phyloP scores from a whole-genome alignment of 2,329 filamentous ascomycete species.

The Tolypocladium tropicale region DNA sequence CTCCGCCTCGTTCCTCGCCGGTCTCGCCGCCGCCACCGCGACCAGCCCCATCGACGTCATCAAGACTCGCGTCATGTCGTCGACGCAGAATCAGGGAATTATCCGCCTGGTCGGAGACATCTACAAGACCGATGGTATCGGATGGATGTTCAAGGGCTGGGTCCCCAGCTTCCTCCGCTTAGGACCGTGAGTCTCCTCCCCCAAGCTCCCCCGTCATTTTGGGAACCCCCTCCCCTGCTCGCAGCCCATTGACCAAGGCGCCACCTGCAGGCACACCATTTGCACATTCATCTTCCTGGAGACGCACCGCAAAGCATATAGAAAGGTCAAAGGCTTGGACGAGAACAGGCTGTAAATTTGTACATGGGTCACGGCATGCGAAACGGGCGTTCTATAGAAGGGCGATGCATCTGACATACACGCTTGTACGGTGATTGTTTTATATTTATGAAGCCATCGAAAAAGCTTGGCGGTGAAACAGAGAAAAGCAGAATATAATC shows the following conservation, averaged over 20 bases:
- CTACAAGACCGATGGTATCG: conserved; percentile 58
- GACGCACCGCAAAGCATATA: conserved; percentile 72
- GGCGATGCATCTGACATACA: conserved; percentile 4
- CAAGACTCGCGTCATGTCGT: conserved; percentile 81
- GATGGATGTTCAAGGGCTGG: conserved; percentile 88
- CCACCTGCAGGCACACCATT: conserved; percentile 58
- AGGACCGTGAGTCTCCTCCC: conserved; percentile 41
- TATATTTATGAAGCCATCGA: no score
- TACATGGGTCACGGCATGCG: conserved; percentile 5
- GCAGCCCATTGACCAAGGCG: conserved; percentile 5
- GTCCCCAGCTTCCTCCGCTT: conserved; percentile 62
- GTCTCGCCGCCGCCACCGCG: conserved; percentile 74
- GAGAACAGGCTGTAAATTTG: conserved; percentile 13
- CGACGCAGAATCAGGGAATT: conserved; percentile 40
- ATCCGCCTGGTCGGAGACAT: conserved; percentile 54
- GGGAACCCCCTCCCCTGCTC: neutral
- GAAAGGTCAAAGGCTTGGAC: conserved; percentile 34
- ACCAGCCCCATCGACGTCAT: conserved; percentile 82
- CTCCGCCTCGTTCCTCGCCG: conserved; percentile 64
- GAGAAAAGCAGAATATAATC: neutral
- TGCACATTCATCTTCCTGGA: conserved; percentile 81
- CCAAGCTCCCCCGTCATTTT: no score
- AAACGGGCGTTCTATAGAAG: conserved; percentile 12
- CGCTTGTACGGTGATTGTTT: neutral
- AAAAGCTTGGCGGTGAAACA: neutral